These are phyloP conservation scores for Carex parvula DNA, from an alignment of 176 grass and related monocot species.

Conservation along the genomic window DNA sequence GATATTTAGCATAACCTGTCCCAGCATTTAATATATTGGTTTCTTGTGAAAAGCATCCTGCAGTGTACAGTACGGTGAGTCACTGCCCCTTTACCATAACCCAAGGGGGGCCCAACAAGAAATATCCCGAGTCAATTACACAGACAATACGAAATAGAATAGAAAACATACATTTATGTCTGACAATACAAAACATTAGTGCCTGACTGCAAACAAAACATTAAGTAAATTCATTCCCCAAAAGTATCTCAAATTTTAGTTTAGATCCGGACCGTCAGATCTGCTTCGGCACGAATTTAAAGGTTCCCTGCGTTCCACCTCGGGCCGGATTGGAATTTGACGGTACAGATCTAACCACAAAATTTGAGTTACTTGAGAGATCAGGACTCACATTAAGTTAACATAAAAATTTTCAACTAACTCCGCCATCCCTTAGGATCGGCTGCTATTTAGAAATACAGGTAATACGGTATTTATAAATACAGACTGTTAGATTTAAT, in stretches of 20 bases:
- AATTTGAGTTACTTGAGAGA: no score
- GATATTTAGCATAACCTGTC: not conserved
- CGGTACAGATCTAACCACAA: no score
- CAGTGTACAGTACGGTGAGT: not conserved
- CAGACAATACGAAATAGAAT: not conserved
- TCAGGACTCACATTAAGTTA: no score
- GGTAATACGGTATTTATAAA: accelerated
- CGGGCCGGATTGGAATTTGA: no score
- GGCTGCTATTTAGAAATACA: not conserved
- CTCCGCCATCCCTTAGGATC: not conserved
- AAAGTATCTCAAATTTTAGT: no score
- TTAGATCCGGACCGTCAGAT: no score
- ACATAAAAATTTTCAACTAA: not conserved
- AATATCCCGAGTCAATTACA: not conserved
- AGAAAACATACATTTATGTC: no score
- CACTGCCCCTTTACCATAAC: not conserved
- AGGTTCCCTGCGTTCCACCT: no score
- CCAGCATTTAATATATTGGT: not conserved
- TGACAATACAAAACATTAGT: not conserved
- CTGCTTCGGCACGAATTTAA: no score
- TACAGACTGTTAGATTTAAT: not conserved
- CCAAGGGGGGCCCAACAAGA: not conserved
- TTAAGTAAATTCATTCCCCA: not conserved
- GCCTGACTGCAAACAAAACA: not conserved
- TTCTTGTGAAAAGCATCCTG: not conserved